These are phyloP conservation scores for Ophiosphaerella korrae DNA, from an alignment of 2,329 filamentous ascomycete genomes.

Conservation along the genomic window DNA sequence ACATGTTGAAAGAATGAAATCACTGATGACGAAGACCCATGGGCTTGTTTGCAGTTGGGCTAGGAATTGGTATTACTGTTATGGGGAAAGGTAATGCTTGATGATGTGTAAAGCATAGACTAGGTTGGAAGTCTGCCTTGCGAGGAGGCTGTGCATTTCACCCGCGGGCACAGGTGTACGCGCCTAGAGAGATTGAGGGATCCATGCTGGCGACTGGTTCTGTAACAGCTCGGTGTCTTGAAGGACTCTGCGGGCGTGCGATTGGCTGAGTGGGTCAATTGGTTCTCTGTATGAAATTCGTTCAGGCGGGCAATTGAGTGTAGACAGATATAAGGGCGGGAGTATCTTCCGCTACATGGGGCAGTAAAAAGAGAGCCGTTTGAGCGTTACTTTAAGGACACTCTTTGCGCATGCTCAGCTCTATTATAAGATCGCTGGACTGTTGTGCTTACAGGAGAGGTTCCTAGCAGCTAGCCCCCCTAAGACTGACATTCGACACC, in stretches of 20 bases:
- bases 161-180: conserved; percentile 16
- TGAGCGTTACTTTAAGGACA: too few species aligned
- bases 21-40: neutral
- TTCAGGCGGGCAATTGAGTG: conserved; percentile 4
- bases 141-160: conserved; percentile 11
- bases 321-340: conserved; percentile 16
- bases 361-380: too few species aligned
- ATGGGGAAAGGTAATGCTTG: conserved; percentile 10
- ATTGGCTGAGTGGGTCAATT: conserved; percentile 10
- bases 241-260: neutral
- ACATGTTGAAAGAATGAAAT: neutral
- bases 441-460: too few species aligned
- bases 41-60: too few species aligned
- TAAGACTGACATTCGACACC: neutral
- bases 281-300: conserved; percentile 4
- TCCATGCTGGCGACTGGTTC: conserved; percentile 11
- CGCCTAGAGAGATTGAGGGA: conserved; percentile 8
- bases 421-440: too few species aligned
- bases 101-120: conserved; percentile 2
- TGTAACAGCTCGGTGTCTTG: conserved; percentile 18
- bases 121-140: conserved; percentile 32
- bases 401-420: too few species aligned
- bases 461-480: neutral
- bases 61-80: too few species aligned
- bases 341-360: too few species aligned